Evolutionary conservation across 805 yeast species (phyloP), one percentile per base, ranked within the genome.

Genomic region (Saturnispora hagleri): DNA sequence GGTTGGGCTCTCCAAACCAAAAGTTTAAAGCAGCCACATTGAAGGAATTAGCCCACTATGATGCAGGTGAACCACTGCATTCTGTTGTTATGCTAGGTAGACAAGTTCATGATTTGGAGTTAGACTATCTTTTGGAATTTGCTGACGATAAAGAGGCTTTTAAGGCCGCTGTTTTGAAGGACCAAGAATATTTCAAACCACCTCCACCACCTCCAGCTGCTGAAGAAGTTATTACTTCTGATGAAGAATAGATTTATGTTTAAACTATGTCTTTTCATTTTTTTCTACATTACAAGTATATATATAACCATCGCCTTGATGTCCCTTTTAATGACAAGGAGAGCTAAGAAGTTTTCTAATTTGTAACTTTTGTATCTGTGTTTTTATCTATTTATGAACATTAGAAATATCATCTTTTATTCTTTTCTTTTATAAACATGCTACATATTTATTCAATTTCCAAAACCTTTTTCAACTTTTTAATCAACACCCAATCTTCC

Each of bases 401-500:
- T 18, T 31, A 43, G 43, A 9, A 10, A 41, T 41, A 41, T 22
- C 27, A 13, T 22, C 44, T 15, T 18, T 28, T 41, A 15, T 26
- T 40, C 41, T 28, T 17, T 20, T 47, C 4, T 28, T 22, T 27
- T n/a, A 40, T 41, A 47, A n/a, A 40, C 38, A 31, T 28, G 18
- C 41, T 33, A 40, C 42, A 27, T 20, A 34, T 7, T 62, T 8
- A 60, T 27, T 60, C 62, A 59, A 93, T 91, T 66, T 88, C 96
- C 62, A 93, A 86, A 45, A 88, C 78, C 45, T 89, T 80, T 73
- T 93, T 93, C 72, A 93, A 79, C 64, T 86, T 84, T 75, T 86
- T 87, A 64, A 93, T 76, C 68, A 93, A 76, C 55, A 91, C 65
- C 99, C 99, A 93, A 69, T 93, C 99, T 46, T 90, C 95, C 69